phyloP scores from a whole-genome alignment of 805 yeast species.

The Debaryomyces hansenii region DNA sequence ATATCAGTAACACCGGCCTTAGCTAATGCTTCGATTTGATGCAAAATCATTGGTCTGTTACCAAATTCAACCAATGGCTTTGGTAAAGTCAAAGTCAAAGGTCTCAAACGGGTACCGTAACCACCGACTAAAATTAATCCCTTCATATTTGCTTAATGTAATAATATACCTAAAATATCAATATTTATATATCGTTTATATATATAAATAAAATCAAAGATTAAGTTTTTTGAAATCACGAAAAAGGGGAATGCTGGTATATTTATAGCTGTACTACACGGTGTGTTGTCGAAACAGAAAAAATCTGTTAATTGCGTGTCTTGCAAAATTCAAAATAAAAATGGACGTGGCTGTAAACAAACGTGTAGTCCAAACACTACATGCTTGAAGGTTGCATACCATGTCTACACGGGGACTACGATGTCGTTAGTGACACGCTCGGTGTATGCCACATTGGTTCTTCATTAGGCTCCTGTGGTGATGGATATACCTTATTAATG shows the following conservation, averaged over 20 bases:
- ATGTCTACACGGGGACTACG: no score
- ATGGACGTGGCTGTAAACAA: neutral
- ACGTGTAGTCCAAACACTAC: neutral
- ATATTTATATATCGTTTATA: neutral
- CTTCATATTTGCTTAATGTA: conserved; percentile 58
- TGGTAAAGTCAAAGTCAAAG: conserved; percentile 91
- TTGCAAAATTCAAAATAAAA: neutral
- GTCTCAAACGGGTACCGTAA: conserved; percentile 99
- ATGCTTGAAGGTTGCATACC: no score
- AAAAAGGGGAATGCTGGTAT: neutral
- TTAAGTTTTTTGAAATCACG: neutral
- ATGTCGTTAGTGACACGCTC: no score
- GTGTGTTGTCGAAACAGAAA: neutral
- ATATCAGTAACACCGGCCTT: conserved; percentile 98
- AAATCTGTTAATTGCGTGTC: neutral
- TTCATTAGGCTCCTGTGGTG: no score
- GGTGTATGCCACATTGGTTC: no score
- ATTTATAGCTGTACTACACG: neutral
- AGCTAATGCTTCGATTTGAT: conserved; percentile 97
- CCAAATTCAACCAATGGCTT: conserved; percentile 97
- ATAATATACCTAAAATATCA: neutral
- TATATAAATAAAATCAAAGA: neutral
- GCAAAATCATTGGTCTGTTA: conserved; percentile 98
- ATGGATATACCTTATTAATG: no score
- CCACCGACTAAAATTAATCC: conserved; percentile 99